These are phyloP conservation scores for Vaccinium macrocarpon DNA, from an alignment of 148 eudicot species.

Conservation along the genomic window DNA sequence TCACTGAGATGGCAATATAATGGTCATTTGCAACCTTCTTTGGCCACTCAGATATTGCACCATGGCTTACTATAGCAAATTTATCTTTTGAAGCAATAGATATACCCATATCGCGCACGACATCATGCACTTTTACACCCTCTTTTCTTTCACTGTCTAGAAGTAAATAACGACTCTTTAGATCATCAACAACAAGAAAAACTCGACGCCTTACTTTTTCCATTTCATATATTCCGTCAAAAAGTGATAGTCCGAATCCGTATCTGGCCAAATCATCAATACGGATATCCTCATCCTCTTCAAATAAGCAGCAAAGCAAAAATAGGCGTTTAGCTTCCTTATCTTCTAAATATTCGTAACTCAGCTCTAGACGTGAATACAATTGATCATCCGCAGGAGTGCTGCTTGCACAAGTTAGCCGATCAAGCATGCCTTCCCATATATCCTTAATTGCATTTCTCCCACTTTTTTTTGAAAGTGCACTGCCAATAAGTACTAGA, in stretches of 20 bases:
- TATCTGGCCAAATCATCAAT: slow-evolving; percentile 38
- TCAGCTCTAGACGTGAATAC: slow-evolving; percentile 22
- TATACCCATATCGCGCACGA: slow-evolving; percentile 37
- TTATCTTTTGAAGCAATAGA: slow-evolving; percentile 32
- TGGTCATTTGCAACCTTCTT: slow-evolving; percentile 10
- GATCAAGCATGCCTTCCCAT: slow-evolving; percentile 1
- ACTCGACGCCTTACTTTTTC: slow-evolving; percentile 36
- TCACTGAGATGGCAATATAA: slow-evolving; percentile 34
- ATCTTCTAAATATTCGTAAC: slow-evolving; percentile 31
- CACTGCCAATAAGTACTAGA: slow-evolving; percentile 29
- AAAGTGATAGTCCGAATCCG: slow-evolving; percentile 29
- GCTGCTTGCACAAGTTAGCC: neutral
- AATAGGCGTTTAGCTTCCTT: slow-evolving; percentile 25
- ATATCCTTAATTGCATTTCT: neutral
- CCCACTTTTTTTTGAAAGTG: slow-evolving; percentile 25
- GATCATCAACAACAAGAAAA: slow-evolving; percentile 24
- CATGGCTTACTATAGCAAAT: slow-evolving; percentile 29
- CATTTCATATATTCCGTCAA: slow-evolving; percentile 22
- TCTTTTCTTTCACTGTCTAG: slow-evolving; percentile 8
- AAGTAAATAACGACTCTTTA: slow-evolving; percentile 33
- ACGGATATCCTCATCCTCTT: slow-evolving; percentile 36
- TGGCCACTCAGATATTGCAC: slow-evolving; percentile 32
- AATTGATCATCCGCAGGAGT: neutral
- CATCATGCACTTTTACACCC: slow-evolving; percentile 41
- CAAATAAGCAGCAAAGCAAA: slow-evolving; percentile 38